Conservation (phyloP, 257 asterid genomes). For the Thymus mandschuricus region DNA sequence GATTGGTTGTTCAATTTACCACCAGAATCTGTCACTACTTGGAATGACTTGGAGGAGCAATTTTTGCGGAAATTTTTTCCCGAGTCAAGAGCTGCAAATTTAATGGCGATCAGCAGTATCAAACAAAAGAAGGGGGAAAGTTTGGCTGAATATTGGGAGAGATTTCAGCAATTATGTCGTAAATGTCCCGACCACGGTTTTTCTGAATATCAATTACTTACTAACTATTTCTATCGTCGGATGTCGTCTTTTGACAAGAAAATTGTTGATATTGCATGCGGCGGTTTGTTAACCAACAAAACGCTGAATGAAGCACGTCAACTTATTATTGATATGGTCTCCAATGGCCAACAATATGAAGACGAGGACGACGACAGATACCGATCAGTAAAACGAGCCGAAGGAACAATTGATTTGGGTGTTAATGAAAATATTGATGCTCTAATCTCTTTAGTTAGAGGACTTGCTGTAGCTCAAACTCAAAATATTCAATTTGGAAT, state of each 20-base stretch:
- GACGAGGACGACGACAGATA: not conserved
- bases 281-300: not conserved
- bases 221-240: not conserved
- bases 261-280: not conserved
- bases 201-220: not conserved
- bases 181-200: not conserved
- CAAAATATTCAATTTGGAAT: not conserved
- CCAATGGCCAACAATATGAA: constrained; percentile 1
- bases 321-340: not conserved
- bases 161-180: not conserved
- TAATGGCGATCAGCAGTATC: not conserved
- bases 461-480: not conserved
- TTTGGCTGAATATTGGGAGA: not conserved
- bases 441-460: not conserved
- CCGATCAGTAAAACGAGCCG: not conserved
- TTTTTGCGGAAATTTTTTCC: not conserved
- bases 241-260: not conserved
- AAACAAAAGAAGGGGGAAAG: not conserved
- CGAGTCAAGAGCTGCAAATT: not conserved
- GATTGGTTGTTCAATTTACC: not conserved
- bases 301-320: not conserved
- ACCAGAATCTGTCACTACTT: not conserved
- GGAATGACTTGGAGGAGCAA: not conserved
- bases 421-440: not conserved
- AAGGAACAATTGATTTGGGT: too few relatives aligned